Conservation (phyloP, 441 rosid genomes). For the Metrosideros polymorpha region DNA sequence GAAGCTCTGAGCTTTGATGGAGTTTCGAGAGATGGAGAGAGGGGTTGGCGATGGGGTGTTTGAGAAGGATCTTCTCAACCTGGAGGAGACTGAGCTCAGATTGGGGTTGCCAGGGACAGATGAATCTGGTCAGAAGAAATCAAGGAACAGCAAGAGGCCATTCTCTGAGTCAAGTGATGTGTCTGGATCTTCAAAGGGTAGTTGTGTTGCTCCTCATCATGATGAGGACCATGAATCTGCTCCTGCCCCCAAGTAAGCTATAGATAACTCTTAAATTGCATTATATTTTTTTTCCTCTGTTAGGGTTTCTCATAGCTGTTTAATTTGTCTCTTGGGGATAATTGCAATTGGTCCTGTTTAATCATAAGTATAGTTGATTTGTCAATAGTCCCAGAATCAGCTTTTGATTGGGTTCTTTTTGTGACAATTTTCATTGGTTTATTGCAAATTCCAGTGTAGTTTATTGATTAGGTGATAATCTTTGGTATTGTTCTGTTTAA, state of each 20-base stretch:
- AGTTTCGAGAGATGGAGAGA: conserved; percentile 19
- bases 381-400: background rate
- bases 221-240: conserved; percentile 19
- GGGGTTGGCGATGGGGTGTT: background rate
- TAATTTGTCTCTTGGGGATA: background rate
- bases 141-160: conserved; percentile 56
- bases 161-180: conserved; percentile 12
- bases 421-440: background rate
- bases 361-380: background rate
- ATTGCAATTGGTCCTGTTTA: background rate
- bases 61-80: conserved; percentile 42
- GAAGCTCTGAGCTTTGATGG: background rate
- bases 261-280: background rate
- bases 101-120: conserved; percentile 71
- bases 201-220: conserved; percentile 4
- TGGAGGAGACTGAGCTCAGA: conserved; percentile 77
- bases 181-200: background rate
- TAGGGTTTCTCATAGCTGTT: background rate
- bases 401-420: background rate
- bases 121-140: conserved; percentile 16
- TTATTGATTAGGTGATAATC: background rate
- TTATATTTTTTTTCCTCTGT: background rate
- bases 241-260: conserved; percentile 62
- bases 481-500: background rate
- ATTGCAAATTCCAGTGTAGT: background rate